Conservation (phyloP, 805 yeast species). For the Torulaspora franciscae region DNA sequence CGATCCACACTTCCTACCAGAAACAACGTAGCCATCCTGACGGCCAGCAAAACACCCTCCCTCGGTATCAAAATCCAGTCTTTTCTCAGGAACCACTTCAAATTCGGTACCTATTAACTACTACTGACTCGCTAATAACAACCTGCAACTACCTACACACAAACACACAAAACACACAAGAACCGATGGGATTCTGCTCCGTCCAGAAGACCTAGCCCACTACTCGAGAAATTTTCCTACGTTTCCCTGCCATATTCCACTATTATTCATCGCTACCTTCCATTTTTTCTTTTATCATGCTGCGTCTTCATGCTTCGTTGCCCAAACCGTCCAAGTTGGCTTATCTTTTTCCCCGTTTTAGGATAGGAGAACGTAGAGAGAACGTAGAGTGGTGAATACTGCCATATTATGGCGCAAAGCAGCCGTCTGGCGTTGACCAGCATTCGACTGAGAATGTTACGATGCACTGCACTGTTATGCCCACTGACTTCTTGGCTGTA, state of each 20-base stretch:
- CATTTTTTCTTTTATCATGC: not conserved
- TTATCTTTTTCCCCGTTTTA: not conserved
- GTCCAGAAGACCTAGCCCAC: not conserved
- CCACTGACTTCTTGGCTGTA: not conserved
- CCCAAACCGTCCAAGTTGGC: not conserved
- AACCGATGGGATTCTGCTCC: no score
- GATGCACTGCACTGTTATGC: not conserved
- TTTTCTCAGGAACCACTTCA: no score
- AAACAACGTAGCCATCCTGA: slow-evolving; percentile 19
- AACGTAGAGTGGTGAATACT: not conserved
- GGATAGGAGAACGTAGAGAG: not conserved
- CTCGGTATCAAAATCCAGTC: no score
- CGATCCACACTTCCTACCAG: slow-evolving; percentile 9
- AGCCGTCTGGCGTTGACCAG: no score
- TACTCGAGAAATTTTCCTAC: not conserved
- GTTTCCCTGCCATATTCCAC: not conserved
- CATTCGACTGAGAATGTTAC: no score
- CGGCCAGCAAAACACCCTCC: not conserved
- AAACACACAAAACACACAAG: no score
- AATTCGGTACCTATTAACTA: no score
- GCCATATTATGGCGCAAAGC: not conserved
- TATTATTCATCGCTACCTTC: not conserved
- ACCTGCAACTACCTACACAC: no score
- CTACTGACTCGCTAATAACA: no score
- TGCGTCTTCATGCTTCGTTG: not conserved